Evolutionary conservation across 2,329 filamentous ascomycete genomes (phyloP), one percentile per base, ranked within the genome.

Genomic region (Botryotinia calthae): DNA sequence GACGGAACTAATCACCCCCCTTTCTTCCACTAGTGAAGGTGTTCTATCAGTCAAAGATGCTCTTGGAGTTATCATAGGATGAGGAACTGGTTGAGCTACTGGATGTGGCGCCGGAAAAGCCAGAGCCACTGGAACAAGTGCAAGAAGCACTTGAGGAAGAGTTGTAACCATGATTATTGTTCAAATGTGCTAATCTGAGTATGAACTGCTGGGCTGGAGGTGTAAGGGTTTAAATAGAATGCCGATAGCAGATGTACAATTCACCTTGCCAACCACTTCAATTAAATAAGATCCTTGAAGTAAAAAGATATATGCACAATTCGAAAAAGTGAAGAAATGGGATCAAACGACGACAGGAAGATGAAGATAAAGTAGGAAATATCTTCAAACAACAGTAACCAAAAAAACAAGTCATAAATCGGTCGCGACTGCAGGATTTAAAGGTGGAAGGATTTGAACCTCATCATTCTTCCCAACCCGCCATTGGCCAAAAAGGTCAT

Each of bases 61-160:
- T 37, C 84, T 83, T 40, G 85, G 81, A 16, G 87, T 88, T 68
- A 88, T 83, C 76, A 84, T 79, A 61, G 86, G 84, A 77, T 84
- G 82, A 31, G 81, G 76, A 28, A 77, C 77, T 12, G 78, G 77
- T 66, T 76, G 78, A 46, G 76, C 72, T 71, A 77, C 72, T 62
- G 75, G 78, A 67, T 71, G 67, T 68, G 77, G 75, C 14, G 76
- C 76, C 34, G 78, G 77, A 51, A 68, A 76, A 75, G 78, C 77
- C 20, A 79, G 66, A 63, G 74, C 75, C 31, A 76, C 25, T 68
- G 76, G 76, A 59, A 79, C 59, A n/a, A 77, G 64, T 58, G 73
- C 72, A 22, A 79, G 70, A 40, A 77, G 64, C 58, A 76, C 48
- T 44, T 64, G 54, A 51, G 71, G n/a, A 31, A 76, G 59, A 6